phyloP scores from a whole-genome alignment of 2,329 filamentous ascomycete genomes.

The Juglanconis sp. region DNA sequence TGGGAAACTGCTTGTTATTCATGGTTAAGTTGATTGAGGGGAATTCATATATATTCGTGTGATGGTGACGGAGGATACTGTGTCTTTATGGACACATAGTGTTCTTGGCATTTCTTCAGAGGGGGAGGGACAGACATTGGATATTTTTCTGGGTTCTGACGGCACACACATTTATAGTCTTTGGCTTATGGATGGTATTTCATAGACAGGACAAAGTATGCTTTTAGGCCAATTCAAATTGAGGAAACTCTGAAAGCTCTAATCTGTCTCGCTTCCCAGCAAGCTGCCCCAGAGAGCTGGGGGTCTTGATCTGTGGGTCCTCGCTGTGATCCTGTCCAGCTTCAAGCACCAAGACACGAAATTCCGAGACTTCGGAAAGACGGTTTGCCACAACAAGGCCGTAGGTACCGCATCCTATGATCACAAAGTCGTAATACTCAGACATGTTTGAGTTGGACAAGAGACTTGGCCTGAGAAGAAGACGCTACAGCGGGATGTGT shows the following conservation, averaged over 20 bases:
- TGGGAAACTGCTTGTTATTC: neutral
- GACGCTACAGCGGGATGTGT: too few relatives aligned
- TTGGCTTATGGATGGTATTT: neutral
- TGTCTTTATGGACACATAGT: neutral
- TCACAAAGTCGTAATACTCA: conserved; percentile 40
- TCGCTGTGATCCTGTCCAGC: conserved; percentile 32
- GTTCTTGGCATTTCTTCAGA: neutral
- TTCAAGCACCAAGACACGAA: conserved; percentile 37
- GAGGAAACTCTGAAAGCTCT: conserved; percentile 24
- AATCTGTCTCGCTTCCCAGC: conserved; percentile 36
- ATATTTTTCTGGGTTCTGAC: neutral
- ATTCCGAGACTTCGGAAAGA: conserved; percentile 33
- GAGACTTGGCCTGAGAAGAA: too few relatives aligned
- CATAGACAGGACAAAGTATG: neutral
- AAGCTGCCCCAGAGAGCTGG: conserved; percentile 29
- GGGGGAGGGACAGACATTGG: neutral
- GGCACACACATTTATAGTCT: neutral
- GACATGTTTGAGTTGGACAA: neutral
- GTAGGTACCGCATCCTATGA: conserved; percentile 48
- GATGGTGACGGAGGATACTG: neutral
- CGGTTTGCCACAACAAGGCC: conserved; percentile 44
- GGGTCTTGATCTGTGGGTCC: conserved; percentile 34
- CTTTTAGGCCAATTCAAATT: neutral
- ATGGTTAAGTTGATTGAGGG: neutral
- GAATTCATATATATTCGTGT: neutral